Conservation (phyloP, 345 rosid species). For the Citrus unshiu region DNA sequence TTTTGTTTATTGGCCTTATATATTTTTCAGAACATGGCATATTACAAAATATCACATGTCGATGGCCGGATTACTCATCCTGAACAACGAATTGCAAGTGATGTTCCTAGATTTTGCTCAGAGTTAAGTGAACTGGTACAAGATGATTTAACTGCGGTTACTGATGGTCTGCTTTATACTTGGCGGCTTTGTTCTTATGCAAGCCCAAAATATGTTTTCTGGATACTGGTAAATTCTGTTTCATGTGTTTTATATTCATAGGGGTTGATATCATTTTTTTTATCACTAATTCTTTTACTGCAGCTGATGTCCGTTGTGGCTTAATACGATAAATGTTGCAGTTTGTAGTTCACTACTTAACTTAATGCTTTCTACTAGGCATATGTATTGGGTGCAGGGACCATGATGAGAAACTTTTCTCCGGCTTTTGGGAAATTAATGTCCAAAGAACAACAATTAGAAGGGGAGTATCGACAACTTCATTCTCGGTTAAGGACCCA, state of each 20-base stretch:
- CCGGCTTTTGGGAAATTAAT: conserved; percentile 94
- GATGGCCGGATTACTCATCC: conserved; percentile 93
- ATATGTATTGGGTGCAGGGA: conserved; percentile 88
- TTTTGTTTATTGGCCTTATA: conserved; percentile 11
- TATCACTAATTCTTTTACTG: neutral
- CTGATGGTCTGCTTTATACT: conserved; percentile 83
- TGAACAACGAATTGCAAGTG: conserved; percentile 95
- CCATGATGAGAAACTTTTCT: conserved; percentile 80
- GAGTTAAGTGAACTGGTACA: conserved; percentile 94
- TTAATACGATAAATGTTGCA: conserved; percentile 3
- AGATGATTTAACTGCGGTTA: conserved; percentile 88
- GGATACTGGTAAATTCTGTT: conserved; percentile 75
- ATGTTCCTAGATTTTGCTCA: conserved; percentile 88
- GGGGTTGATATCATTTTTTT: neutral
- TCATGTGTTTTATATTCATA: neutral
- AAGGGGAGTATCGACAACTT: conserved; percentile 95
- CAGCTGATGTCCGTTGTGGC: neutral
- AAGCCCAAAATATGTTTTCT: conserved; percentile 91
- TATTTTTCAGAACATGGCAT: conserved; percentile 85
- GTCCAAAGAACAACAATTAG: conserved; percentile 94
- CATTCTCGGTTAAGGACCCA: conserved; percentile 97
- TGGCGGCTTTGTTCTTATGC: conserved; percentile 98
- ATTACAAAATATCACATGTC: conserved; percentile 95
- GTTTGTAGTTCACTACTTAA: conserved; percentile 7
- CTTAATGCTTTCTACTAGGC: conserved; percentile 45